Conservation (phyloP, 2,329 filamentous ascomycete genomes). For the Lasiodiplodia theobromae region DNA sequence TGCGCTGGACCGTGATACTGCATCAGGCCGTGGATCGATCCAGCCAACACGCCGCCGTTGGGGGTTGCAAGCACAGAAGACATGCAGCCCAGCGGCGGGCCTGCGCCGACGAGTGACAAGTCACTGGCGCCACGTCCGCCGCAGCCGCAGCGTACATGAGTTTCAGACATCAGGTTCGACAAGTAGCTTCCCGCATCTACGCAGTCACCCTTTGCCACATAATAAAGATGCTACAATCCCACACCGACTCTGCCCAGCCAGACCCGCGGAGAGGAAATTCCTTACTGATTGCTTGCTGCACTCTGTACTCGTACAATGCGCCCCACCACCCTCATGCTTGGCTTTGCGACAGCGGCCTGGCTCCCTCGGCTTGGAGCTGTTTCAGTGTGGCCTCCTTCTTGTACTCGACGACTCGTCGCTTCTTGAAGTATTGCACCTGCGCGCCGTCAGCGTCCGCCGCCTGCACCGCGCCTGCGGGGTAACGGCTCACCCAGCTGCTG, state of each 20-base stretch:
- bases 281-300: slow-evolving; percentile 26
- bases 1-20: slow-evolving; percentile 24
- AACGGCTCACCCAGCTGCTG: slow-evolving; percentile 75
- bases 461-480: not conserved
- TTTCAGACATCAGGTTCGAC: slow-evolving; percentile 17
- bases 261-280: slow-evolving; percentile 3
- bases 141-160: slow-evolving; percentile 23
- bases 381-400: slow-evolving; percentile 83
- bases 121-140: slow-evolving; percentile 24
- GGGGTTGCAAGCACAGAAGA: slow-evolving; percentile 21
- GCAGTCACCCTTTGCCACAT: slow-evolving; percentile 25
- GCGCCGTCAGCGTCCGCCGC: slow-evolving; percentile 12
- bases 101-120: slow-evolving; percentile 17
- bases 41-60: slow-evolving; percentile 1
- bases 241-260: slow-evolving; percentile 22
- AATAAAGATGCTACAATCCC: slow-evolving; percentile 23
- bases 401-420: slow-evolving; percentile 89
- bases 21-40: slow-evolving; percentile 12
- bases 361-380: slow-evolving; percentile 73
- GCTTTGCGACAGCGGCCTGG: slow-evolving; percentile 60
- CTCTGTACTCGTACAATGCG: slow-evolving; percentile 26
- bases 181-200: slow-evolving; percentile 22
- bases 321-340: slow-evolving; percentile 20
- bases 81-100: slow-evolving; percentile 22
- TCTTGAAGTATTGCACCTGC: slow-evolving; percentile 97